Percentiles rank a stretch among this genome's conserved stretches.
phyloP scores from a whole-genome alignment of 257 asterid species.

The Anisodus tanguticus region DNA sequence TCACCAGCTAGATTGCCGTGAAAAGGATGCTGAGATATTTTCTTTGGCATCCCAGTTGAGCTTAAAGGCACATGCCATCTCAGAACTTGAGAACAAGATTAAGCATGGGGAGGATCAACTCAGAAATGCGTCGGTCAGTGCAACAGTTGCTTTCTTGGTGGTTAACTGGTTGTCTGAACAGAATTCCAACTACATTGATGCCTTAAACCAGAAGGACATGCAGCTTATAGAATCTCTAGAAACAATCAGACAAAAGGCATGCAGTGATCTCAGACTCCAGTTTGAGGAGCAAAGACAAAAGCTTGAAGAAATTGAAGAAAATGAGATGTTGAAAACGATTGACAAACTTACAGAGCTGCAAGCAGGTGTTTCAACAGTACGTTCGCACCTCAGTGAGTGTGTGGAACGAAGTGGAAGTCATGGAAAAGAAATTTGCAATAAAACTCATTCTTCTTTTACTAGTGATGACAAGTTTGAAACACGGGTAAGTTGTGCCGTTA shows the following conservation, averaged over 20 bases:
- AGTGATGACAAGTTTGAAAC: constrained; percentile 42
- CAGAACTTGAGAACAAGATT: constrained; percentile 57
- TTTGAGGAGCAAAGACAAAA: constrained; percentile 53
- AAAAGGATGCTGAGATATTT: constrained; percentile 67
- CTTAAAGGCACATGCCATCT: constrained; percentile 47
- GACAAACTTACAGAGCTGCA: constrained; percentile 65
- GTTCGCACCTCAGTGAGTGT: constrained; percentile 53
- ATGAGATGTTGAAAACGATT: constrained; percentile 53
- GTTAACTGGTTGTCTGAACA: constrained; percentile 74
- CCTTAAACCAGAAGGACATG: constrained; percentile 47
- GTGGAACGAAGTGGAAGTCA: constrained; percentile 45
- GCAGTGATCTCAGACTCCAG: constrained; percentile 49
- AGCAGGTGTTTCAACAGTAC: constrained; percentile 64
- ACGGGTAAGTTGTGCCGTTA: constrained; percentile 52
- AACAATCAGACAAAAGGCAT: constrained; percentile 45
- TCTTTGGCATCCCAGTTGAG: constrained; percentile 56
- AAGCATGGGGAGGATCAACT: constrained; percentile 62
- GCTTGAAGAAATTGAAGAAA: constrained; percentile 60
- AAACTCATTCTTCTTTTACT: constrained; percentile 35
- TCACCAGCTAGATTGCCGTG: constrained; percentile 77
- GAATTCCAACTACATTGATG: constrained; percentile 52
- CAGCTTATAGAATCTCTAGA: constrained; percentile 53
- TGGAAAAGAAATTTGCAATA: constrained; percentile 36
- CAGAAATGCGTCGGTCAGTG: constrained; percentile 66
- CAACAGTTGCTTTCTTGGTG: constrained; percentile 75